These are phyloP conservation scores for Solanum pinnatisectum DNA, from an alignment of 257 asterid genomes.

Conservation along the genomic window DNA sequence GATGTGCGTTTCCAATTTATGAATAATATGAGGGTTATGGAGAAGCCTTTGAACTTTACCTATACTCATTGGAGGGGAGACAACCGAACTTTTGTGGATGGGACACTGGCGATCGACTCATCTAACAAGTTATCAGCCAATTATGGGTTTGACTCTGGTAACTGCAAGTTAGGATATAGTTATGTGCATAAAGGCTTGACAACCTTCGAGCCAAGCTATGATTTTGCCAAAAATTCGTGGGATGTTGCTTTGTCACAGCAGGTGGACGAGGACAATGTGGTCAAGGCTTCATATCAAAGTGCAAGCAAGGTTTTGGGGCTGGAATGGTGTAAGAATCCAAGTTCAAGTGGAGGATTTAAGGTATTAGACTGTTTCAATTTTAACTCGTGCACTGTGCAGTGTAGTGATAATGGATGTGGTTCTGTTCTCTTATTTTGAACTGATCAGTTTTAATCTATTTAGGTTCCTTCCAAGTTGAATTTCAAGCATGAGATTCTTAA, in stretches of 20 bases:
- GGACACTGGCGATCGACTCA: constrained; percentile 11
- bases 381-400: background rate
- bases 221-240: constrained; percentile 23
- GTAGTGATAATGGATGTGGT: background rate
- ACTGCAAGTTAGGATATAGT: constrained; percentile 18
- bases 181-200: constrained; percentile 15
- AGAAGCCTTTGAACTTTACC: constrained; percentile 19
- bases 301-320: constrained; percentile 17
- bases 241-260: constrained; percentile 14
- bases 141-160: constrained; percentile 12
- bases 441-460: background rate
- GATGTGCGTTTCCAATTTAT: constrained; percentile 28
- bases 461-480: background rate
- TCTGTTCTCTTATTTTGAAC: background rate
- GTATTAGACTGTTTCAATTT: background rate
- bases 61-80: constrained; percentile 26
- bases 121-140: constrained; percentile 15
- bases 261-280: constrained; percentile 11
- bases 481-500: background rate
- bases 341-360: constrained; percentile 15
- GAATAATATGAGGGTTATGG: constrained; percentile 12
- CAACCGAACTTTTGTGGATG: constrained; percentile 17
- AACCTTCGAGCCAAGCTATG: constrained; percentile 29
- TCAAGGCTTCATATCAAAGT: constrained; percentile 24
- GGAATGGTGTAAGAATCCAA: constrained; percentile 14